Evolutionary conservation across 768 basidiomycete species (phyloP).

Genomic region (Boletus reticuloceps): DNA sequence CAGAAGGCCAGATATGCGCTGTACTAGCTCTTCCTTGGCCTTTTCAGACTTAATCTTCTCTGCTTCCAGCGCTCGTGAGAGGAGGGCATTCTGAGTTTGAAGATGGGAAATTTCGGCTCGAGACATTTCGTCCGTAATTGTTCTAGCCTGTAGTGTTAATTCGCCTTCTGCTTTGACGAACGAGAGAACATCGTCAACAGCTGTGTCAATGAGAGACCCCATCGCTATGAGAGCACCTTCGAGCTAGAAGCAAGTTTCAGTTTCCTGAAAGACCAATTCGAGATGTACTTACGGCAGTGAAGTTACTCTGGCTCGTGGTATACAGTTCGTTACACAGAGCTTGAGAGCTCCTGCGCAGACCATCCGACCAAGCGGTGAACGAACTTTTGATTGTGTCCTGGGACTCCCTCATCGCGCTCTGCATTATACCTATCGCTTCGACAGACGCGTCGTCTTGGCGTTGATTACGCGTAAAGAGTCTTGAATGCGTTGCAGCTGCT

Average conservation of each 20-base stretch:
- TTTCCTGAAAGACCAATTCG: background rate
- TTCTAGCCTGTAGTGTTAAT: slow-evolving; percentile 47
- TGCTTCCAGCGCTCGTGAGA: slow-evolving; percentile 57
- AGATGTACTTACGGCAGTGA: slow-evolving; percentile 38
- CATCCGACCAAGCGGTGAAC: slow-evolving; percentile 54
- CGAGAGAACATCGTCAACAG: slow-evolving; percentile 54
- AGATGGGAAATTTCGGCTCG: slow-evolving; percentile 58
- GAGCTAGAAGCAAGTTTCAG: slow-evolving; percentile 32
- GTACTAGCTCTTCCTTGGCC: slow-evolving; percentile 71
- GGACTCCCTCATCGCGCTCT: slow-evolving; percentile 48
- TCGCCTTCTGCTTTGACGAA: slow-evolving; percentile 57
- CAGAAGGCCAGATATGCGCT: slow-evolving; percentile 69
- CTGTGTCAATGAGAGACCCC: slow-evolving; percentile 55
- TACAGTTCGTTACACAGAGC: slow-evolving; percentile 47
- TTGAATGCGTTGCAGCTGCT: slow-evolving; percentile 55
- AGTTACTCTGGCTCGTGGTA: slow-evolving; percentile 41
- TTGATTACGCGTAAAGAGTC: slow-evolving; percentile 53
- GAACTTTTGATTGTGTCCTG: slow-evolving; percentile 51
- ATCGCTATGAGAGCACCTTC: slow-evolving; percentile 61
- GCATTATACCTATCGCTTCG: slow-evolving; percentile 49
- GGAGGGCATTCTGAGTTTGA: slow-evolving; percentile 65
- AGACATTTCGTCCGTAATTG: slow-evolving; percentile 44
- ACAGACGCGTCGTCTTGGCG: slow-evolving; percentile 50
- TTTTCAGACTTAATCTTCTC: slow-evolving; percentile 67
- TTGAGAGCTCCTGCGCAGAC: slow-evolving; percentile 48